phyloP scores from a whole-genome alignment of 2,329 filamentous ascomycete genomes.

The Venturia nashicola region DNA sequence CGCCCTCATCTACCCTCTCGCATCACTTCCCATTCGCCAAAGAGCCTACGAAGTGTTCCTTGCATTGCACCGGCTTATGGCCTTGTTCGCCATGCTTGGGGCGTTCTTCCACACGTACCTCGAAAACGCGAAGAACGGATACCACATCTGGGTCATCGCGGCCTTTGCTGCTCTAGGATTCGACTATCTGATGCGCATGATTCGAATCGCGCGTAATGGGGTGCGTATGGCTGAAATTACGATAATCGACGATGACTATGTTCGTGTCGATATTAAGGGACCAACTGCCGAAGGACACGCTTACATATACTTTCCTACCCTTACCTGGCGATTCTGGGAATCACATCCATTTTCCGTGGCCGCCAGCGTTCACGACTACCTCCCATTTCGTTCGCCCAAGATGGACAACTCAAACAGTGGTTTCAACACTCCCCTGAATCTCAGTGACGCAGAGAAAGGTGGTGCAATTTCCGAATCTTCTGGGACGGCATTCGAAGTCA shows the following conservation, averaged over 20 bases:
- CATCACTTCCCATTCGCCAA: constrained; percentile 26
- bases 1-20: constrained; percentile 21
- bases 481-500: background rate
- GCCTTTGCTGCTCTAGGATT: constrained; percentile 29
- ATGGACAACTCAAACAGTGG: background rate
- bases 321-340: constrained; percentile 30
- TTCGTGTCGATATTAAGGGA: constrained; percentile 29
- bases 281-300: constrained; percentile 26
- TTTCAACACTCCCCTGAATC: background rate
- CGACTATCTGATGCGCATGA: constrained; percentile 29
- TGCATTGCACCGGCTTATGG: constrained; percentile 27
- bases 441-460: background rate
- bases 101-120: constrained; percentile 30
- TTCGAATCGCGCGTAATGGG: constrained; percentile 25
- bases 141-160: constrained; percentile 33
- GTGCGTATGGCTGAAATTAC: constrained; percentile 20
- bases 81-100: constrained; percentile 27
- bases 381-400: background rate
- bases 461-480: background rate
- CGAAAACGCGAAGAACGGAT: constrained; percentile 28
- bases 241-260: constrained; percentile 11
- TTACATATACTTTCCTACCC: constrained; percentile 37
- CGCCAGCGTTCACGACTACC: constrained; percentile 10
- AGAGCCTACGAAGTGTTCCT: constrained; percentile 33
- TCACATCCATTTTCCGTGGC: constrained; percentile 37